Percentiles rank a stretch among this genome's conserved stretches.
phyloP scores from a whole-genome alignment of 169 alveolate species.

The Plasmodium falciparum region DNA sequence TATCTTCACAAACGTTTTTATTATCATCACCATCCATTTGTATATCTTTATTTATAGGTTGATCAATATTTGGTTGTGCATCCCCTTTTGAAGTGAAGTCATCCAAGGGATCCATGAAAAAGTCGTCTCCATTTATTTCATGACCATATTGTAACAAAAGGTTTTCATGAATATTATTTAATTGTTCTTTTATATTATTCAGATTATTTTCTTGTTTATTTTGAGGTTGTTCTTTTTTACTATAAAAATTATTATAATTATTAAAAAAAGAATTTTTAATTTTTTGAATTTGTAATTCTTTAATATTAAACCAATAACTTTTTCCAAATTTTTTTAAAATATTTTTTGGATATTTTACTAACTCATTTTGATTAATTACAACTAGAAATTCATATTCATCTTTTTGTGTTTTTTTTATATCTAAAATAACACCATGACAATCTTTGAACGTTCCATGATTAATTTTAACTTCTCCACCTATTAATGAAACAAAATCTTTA shows the following conservation, averaged over 20 bases:
- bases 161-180: no score
- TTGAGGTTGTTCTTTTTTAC: background rate
- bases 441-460: constrained; percentile 31
- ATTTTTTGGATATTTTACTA: constrained; percentile 38
- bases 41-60: background rate
- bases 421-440: constrained; percentile 65
- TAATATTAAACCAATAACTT: constrained; percentile 73
- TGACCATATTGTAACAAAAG: no score
- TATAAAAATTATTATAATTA: constrained; percentile 62
- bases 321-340: constrained; percentile 69
- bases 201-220: background rate
- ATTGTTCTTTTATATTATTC: background rate
- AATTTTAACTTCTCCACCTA: constrained; percentile 53
- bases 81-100: no score
- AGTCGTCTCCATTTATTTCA: no score
- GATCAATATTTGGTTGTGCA: no score
- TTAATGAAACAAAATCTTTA: constrained; percentile 4
- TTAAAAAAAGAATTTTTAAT: constrained; percentile 62
- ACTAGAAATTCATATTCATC: constrained; percentile 50
- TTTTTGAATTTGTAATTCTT: constrained; percentile 40
- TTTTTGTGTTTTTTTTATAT: constrained; percentile 37
- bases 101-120: no score
- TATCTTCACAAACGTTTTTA: background rate
- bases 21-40: background rate
- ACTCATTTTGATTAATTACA: constrained; percentile 52